phyloP scores from a whole-genome alignment of 345 rosid species.

The Cardamine chenopodiifolia region DNA sequence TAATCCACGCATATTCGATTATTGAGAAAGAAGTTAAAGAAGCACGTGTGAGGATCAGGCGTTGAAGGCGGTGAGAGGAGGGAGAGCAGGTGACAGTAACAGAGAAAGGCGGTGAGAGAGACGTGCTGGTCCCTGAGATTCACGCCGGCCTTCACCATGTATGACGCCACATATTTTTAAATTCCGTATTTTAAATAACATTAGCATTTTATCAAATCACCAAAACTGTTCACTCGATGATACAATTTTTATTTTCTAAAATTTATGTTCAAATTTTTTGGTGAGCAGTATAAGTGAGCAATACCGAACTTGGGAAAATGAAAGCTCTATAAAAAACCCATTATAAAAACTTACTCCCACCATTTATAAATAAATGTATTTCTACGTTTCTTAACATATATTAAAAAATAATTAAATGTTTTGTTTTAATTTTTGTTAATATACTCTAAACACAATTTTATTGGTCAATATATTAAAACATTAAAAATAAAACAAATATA shows the following conservation, averaged over 20 bases:
- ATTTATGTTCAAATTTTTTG: neutral
- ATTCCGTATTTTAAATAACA: neutral
- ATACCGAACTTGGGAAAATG: neutral
- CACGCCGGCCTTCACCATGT: neutral
- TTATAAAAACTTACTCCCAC: no score
- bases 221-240: neutral
- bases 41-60: conserved; percentile 8
- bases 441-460: no score
- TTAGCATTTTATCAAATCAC: neutral
- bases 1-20: neutral
- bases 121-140: conserved; percentile 13
- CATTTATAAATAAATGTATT: no score
- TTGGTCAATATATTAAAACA: no score
- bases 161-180: conserved; percentile 1
- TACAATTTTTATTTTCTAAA: neutral
- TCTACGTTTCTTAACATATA: no score
- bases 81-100: conserved; percentile 3
- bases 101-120: conserved; percentile 23
- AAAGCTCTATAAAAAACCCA: no score
- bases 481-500: no score
- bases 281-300: neutral
- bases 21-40: neutral
- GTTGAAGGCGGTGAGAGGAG: conserved; percentile 1
- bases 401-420: no score
- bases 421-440: no score